Base-by-base conservation (phyloP, 2,329 filamentous ascomycete species). In the Chlorencoelia australis region DNA sequence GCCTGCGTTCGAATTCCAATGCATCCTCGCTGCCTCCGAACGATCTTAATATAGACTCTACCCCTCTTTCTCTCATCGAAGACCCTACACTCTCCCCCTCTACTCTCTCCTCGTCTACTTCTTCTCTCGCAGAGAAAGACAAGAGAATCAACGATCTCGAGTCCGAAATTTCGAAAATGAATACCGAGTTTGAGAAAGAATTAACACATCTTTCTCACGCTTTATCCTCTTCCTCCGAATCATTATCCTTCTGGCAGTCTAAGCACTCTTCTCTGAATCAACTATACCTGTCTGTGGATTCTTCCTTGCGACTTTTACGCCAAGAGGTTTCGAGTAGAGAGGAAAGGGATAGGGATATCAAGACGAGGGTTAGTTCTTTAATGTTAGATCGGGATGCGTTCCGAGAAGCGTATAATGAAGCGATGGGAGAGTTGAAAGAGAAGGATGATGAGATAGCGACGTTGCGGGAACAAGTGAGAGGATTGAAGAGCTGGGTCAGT, bases 401-500 rank as follows among this genome's bases (percentile, higher is more conserved):
- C 24, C 63, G 66, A 8, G 63, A 64, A 30, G 68, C 64, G 14
- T 68, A 64, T 58, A 68, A 68, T 30, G 57, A 61, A 40, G 55
- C 69, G 33, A 60, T 64, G 43, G 58, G 59, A 5, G 63, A 70
- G 42, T 47, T 72, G 8, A 56, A 59, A 11, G 62, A 59, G 34
- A 61, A 63, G n/a, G 74, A 80, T 35, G 68, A 71, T 16, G 73
- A 79, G 56, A 65, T 73, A 4, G 58, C 63, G 15, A 61, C 63
- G 32, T 58, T 81, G 41, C 60, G 70, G 35, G 63, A 64, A 3
- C 79, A 84, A 57, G 68, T 84, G 0, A 59, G 73, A 7, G 78
- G 77, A 2, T 61, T 85, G 41, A 85, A 85, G 64, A 75, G 76
- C 48, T 83, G 73, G 63, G 79, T 85, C 39, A 82, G 79, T 49